Evolutionary conservation across 2,329 filamentous ascomycete genomes (phyloP), one percentile per base, ranked within the genome.

Genomic region (Hypoxylon sp.): DNA sequence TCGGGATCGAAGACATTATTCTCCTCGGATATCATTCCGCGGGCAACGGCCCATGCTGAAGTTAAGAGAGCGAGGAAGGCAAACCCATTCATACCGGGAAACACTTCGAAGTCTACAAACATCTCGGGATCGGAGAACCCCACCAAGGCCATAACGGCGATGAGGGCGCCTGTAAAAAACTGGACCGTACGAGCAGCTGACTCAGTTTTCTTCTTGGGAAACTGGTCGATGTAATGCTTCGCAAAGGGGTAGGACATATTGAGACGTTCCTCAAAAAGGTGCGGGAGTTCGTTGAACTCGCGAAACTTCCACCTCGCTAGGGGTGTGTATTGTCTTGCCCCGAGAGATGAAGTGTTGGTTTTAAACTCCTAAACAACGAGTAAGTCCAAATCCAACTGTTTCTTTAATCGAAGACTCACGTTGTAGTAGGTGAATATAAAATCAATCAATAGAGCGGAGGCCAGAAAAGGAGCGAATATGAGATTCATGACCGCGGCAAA

Each of bases 271-370:
- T 93, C 87, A 72, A 98, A 99, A 1, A 98, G 84, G 77, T 99
- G 95, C 59, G 91, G 90, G 1, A 99, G 84, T 77, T 99, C 95
- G 73, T 99, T 99, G 84, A 98, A 99, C 76, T 98, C 94, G 49
- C 95, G 90, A 67, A 99, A 97, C 73, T 97, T 98, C 95, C 95
- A 99, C 75, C 97, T 91, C 0, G 95, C 95, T 52, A 97, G 86
- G 1, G 93, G 92, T 0, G 94, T 98, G 75, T 97, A 99, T 68
- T 93, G 90, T 41, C 95, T 89, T 15, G 93, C 90, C n/a, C 92
- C 91, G 37, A 97, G 86, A 66, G 93, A 89, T 0, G 92, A 89
- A 0, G 93, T 94, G 66, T 97, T 97, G 73, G 94, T 96, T 78
- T 97, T 93, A 74, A 97, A 97, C 81, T 99, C 94, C 90, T 93